Percentiles rank a stretch among this genome's conserved stretches.
Evolutionary conservation across 768 basidiomycete genomes (phyloP).

Genomic region (Coprinopsis strossmayeri): DNA sequence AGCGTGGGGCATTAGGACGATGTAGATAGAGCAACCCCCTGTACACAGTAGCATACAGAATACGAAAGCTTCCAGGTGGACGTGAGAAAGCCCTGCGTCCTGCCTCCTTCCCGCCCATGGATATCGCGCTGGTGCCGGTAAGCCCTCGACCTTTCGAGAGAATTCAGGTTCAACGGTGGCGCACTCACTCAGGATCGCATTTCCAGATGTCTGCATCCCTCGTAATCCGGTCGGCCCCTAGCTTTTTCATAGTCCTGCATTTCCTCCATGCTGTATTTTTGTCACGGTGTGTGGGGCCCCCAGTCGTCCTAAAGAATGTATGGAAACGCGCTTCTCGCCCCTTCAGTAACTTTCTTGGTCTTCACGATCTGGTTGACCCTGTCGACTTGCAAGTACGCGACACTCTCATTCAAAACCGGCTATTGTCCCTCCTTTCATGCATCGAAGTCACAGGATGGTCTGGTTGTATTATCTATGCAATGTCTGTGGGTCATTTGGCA

Average conservation of each 20-base stretch:
- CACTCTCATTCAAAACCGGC: constrained; percentile 23
- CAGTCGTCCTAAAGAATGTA: not conserved
- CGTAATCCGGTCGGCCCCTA: not conserved
- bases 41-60: not conserved
- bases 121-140: too few species aligned
- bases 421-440: constrained; percentile 30
- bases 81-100: not conserved
- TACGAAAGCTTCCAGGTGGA: not conserved
- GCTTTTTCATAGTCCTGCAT: constrained; percentile 1
- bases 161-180: too few species aligned
- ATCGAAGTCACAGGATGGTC: constrained; percentile 36
- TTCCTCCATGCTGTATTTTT: not conserved
- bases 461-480: constrained; percentile 31
- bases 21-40: not conserved
- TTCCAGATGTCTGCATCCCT: not conserved
- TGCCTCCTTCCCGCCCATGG: too few species aligned
- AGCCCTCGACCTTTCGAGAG: too few species aligned
- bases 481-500: constrained; percentile 19
- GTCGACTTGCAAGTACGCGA: constrained; percentile 21
- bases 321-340: constrained; percentile 20
- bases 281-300: not conserved
- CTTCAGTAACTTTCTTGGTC: constrained; percentile 45
- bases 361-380: constrained; percentile 43
- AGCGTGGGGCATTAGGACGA: too few species aligned
- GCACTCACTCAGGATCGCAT: too few species aligned